A percentile compares a stretch with the other conserved stretches of the same genome.
Evolutionary conservation across 2,329 filamentous ascomycete genomes (phyloP).

Genomic region (Dendryphion nanum): DNA sequence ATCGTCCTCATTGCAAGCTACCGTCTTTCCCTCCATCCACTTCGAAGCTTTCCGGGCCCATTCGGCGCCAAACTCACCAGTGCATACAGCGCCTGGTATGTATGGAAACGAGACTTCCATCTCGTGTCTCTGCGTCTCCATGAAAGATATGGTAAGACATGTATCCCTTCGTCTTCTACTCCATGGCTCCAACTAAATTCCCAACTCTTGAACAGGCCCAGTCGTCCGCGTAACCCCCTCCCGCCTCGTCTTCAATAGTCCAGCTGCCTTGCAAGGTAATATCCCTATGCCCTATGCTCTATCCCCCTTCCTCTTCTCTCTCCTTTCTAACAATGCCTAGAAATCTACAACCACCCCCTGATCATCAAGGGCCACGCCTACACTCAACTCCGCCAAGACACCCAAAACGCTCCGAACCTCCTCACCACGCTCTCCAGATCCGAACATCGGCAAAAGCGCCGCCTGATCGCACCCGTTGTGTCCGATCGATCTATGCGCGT

Average conservation of each 20-base stretch:
- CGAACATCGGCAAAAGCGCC: constrained; percentile 36
- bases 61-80: neutral
- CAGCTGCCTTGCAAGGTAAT: constrained; percentile 22
- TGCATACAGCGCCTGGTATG: neutral
- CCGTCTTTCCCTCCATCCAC: no score
- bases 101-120: no score
- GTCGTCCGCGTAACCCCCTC: neutral
- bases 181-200: no score
- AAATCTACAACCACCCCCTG: neutral
- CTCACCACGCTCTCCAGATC: neutral
- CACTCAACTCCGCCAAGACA: neutral
- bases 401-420: neutral
- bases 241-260: constrained; percentile 1
- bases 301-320: neutral
- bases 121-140: no score
- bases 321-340: neutral
- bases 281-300: neutral
- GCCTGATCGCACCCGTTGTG: constrained; percentile 40
- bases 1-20: no score
- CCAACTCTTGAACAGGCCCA: no score
- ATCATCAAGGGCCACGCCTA: neutral
- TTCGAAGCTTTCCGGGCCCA: neutral
- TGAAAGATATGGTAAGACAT: no score
- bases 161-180: no score
- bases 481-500: constrained; percentile 38